Conservation (phyloP, 768 basidiomycete species). For the Phlegmacium glaucopus region DNA sequence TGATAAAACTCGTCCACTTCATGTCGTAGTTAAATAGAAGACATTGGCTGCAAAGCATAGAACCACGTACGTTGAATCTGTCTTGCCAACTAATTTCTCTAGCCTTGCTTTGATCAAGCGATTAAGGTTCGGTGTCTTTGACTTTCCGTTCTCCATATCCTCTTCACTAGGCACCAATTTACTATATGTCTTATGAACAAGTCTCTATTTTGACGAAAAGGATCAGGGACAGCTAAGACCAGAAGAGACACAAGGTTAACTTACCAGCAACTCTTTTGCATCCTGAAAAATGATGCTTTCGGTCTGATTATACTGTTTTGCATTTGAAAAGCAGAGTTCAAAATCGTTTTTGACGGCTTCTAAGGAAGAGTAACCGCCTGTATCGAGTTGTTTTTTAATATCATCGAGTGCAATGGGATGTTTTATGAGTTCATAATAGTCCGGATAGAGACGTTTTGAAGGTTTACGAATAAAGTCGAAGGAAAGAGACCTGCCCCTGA, state of each 20-base stretch:
- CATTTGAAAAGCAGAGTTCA: slow-evolving; percentile 77
- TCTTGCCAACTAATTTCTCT: slow-evolving; percentile 70
- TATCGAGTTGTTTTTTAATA: slow-evolving; percentile 76
- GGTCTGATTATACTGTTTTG: slow-evolving; percentile 78
- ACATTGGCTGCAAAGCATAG: background rate
- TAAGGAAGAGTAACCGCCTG: slow-evolving; percentile 54
- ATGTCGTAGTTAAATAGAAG: background rate
- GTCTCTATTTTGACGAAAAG: slow-evolving; percentile 35
- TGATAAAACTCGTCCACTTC: slow-evolving; percentile 64
- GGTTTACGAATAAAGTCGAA: slow-evolving; percentile 67
- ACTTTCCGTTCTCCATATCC: slow-evolving; percentile 41
- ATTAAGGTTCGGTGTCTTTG: slow-evolving; percentile 60
- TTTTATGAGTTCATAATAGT: slow-evolving; percentile 81
- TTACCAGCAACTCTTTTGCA: slow-evolving; percentile 77
- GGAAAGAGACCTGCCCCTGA: slow-evolving; percentile 63
- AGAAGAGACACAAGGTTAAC: slow-evolving; percentile 27
- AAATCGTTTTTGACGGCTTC: slow-evolving; percentile 69
- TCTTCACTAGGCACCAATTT: slow-evolving; percentile 42
- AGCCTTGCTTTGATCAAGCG: slow-evolving; percentile 66
- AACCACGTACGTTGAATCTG: slow-evolving; percentile 59
- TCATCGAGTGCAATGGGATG: slow-evolving; percentile 86
- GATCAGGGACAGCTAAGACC: background rate
- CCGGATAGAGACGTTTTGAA: slow-evolving; percentile 71
- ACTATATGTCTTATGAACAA: slow-evolving; percentile 44
- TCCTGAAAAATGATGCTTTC: slow-evolving; percentile 78